Evolutionary conservation across 768 basidiomycete species (phyloP).

Genomic region (Agaricus sinodeliciosus): DNA sequence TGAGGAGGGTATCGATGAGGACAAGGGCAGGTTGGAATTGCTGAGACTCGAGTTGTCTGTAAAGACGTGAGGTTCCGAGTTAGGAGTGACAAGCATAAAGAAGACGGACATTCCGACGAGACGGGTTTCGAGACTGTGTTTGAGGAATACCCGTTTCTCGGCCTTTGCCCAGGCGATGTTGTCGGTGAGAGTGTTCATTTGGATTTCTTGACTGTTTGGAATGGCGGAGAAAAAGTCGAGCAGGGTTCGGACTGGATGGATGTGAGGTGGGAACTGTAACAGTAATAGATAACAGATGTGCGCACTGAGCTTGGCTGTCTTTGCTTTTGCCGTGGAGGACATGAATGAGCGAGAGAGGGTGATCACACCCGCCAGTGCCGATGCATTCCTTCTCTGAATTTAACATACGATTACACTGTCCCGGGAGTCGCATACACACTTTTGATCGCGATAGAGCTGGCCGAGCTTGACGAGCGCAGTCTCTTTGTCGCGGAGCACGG

Average conservation of each 20-base stretch:
- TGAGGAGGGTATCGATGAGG: slow-evolving; percentile 81
- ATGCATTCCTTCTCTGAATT: slow-evolving; percentile 55
- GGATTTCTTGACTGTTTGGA: slow-evolving; percentile 64
- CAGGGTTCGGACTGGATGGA: slow-evolving; percentile 73
- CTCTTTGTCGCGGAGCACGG: slow-evolving; percentile 75
- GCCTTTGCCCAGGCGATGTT: slow-evolving; percentile 89
- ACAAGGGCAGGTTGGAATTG: slow-evolving; percentile 74
- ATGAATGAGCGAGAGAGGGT: slow-evolving; percentile 80
- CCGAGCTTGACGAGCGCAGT: slow-evolving; percentile 80
- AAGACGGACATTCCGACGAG: slow-evolving; percentile 61
- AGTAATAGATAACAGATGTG: background rate
- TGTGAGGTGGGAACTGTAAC: background rate
- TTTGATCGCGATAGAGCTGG: slow-evolving; percentile 79
- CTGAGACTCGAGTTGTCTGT: slow-evolving; percentile 65
- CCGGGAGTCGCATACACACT: slow-evolving; percentile 40
- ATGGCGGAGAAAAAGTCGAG: slow-evolving; percentile 85
- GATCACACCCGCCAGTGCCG: slow-evolving; percentile 82
- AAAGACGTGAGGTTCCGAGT: slow-evolving; percentile 6
- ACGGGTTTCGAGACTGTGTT: slow-evolving; percentile 88
- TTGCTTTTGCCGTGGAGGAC: slow-evolving; percentile 93
- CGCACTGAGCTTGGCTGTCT: slow-evolving; percentile 93
- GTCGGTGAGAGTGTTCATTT: slow-evolving; percentile 82
- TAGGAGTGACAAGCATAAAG: background rate
- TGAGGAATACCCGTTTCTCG: slow-evolving; percentile 93
- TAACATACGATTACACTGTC: too few species aligned